A percentile compares a stretch with the other conserved stretches of the same genome.
Conservation (phyloP, 805 yeast species). For the Metschnikowia drakensbergensis region DNA sequence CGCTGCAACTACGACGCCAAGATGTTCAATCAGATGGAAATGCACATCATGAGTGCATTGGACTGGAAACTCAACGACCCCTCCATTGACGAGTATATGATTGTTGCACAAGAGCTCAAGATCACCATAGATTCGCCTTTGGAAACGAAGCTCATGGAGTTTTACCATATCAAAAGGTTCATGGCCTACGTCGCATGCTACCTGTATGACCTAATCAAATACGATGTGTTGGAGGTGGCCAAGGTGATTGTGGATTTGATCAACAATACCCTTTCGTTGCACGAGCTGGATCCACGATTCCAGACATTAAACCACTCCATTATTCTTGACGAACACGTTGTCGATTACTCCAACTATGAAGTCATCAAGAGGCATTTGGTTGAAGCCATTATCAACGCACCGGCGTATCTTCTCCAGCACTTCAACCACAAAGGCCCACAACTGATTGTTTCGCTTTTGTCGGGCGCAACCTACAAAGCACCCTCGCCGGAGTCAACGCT, state of each 20-base stretch:
- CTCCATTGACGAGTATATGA: slow-evolving; percentile 36
- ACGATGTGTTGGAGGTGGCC: slow-evolving; percentile 18
- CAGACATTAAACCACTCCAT: slow-evolving; percentile 22
- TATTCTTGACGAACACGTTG: slow-evolving; percentile 1
- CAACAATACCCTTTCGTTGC: slow-evolving; percentile 28
- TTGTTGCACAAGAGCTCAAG: slow-evolving; percentile 35
- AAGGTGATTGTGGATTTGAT: slow-evolving; percentile 31
- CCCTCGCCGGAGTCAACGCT: not conserved
- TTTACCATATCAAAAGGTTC: slow-evolving; percentile 48
- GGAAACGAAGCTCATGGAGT: slow-evolving; percentile 22
- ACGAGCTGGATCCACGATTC: slow-evolving; percentile 19
- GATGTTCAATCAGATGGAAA: slow-evolving; percentile 67
- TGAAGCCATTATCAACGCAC: slow-evolving; percentile 11
- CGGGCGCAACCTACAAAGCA: slow-evolving; percentile 1
- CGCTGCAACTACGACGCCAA: slow-evolving; percentile 46
- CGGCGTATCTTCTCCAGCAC: slow-evolving; percentile 11
- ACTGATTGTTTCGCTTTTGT: slow-evolving; percentile 7
- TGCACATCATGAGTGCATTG: slow-evolving; percentile 65
- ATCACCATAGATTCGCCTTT: slow-evolving; percentile 22
- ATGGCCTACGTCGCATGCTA: slow-evolving; percentile 48
- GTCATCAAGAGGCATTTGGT: slow-evolving; percentile 12
- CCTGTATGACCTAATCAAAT: slow-evolving; percentile 35
- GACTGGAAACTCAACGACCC: slow-evolving; percentile 73
- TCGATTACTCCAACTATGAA: slow-evolving; percentile 6
- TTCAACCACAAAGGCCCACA: slow-evolving; percentile 16